phyloP scores from a whole-genome alignment of 2,329 filamentous ascomycete genomes.

The Aspergillus phoenicis region DNA sequence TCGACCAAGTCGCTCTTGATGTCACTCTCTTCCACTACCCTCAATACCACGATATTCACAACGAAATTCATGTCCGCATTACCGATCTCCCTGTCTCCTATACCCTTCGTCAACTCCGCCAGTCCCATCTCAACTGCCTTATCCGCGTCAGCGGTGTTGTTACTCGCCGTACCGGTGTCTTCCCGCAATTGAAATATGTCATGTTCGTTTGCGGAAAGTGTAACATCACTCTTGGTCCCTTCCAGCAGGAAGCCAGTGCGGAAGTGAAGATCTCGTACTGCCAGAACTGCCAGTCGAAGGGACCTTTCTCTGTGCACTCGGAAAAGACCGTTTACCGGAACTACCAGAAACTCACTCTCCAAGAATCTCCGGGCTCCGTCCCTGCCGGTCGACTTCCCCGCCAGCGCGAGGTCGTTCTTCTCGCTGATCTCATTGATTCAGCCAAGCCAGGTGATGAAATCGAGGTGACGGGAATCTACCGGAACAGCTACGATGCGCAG shows the following conservation, averaged over 20 bases:
- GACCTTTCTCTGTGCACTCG: conserved; percentile 92
- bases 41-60: conserved; percentile 95
- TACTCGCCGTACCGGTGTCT: conserved; percentile 89
- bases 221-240: conserved; percentile 85
- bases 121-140: conserved; percentile 93
- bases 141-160: conserved; percentile 94
- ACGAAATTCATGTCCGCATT: conserved; percentile 96
- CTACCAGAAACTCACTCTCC: conserved; percentile 95
- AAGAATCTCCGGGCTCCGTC: conserved; percentile 95
- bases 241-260: conserved; percentile 94
- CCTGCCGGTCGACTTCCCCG: conserved; percentile 92
- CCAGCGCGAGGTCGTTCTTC: conserved; percentile 88
- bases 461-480: conserved; percentile 93
- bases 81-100: conserved; percentile 93
- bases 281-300: conserved; percentile 92
- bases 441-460: conserved; percentile 98
- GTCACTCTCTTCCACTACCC: conserved; percentile 94
- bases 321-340: conserved; percentile 98
- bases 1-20: conserved; percentile 96
- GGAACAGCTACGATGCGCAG: conserved; percentile 97
- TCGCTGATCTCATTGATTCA: conserved; percentile 95
- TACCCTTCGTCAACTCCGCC: conserved; percentile 89
- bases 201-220: conserved; percentile 98
- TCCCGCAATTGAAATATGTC: conserved; percentile 97
- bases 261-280: conserved; percentile 97